Base-by-base conservation (phyloP, 75 land plant genomes). In the Gnetum montanum region DNA sequence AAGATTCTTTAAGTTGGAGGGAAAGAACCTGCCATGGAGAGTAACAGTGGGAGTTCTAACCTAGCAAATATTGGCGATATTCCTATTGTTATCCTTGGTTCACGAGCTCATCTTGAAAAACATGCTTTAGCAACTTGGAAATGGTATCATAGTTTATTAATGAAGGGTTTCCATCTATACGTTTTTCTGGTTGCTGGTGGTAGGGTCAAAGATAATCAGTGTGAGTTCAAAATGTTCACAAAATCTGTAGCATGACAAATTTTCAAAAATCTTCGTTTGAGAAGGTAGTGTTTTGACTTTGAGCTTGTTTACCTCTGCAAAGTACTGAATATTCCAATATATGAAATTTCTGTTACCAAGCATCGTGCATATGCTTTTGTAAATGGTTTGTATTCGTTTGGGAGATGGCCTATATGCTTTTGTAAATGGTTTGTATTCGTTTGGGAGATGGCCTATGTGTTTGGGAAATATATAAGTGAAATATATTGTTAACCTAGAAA, bases 211-310 rank as follows among this genome's bases (percentile, higher is more conserved):
- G 99, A 95, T 59, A 90, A 96, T 28, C 96, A 90, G 97, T 95
- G 99, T 79, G 97, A 96, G 10, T 90, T 95, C 64, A 95, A 95
- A 85, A 90, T 95, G 97, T 95, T 90, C 43, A 90, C 97, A 8
- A 78, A 92, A 48, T 62, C 91, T 71, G 96, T 96, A 25, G 97
- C 87, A 12, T 73, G 78, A 48, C 80, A 77, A 62, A 79, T 95
- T 46, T 95, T 90, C 54, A 60, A 66, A 10, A 95, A 95, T 52
- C 59, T 86, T 33, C 81, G 97, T 4, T 63, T 95, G 59, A 95
- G 67, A 61, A 82, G 97, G 98, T 84, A n/a, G n/a, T n/a, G n/a
- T n/a, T n/a, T n/a, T n/a, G n/a, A n/a, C n/a, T n/a, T n/a, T n/a
- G n/a, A n/a, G n/a, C n/a, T n/a, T n/a, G n/a, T n/a, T n/a, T n/a